Base-by-base conservation (phyloP, 257 asterid species). In the Verbascum thapsus region DNA sequence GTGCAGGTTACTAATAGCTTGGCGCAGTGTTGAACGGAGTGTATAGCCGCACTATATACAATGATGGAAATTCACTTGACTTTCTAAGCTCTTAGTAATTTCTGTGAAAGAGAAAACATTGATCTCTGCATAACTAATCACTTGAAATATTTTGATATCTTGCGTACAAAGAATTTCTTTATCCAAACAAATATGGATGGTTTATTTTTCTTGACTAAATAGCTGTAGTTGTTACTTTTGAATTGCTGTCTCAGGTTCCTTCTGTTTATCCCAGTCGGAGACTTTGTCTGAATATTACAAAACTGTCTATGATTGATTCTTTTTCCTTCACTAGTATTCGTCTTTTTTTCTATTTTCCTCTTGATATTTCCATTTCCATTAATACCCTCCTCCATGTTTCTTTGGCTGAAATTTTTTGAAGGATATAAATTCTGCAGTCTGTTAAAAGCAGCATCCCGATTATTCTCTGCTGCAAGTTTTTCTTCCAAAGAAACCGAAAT, bases 401-500 rank as follows among this genome's bases (percentile, higher is more conserved):
- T 58, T 41, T 39, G 66, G 32, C 48, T 68, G 19, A 51, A 53
- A 41, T 22, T 53, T 37, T 53, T 47, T 4, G 8, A 63, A 35
- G 79, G 74, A 64, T 56, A 47, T 49, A 73, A 43, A 12, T 57
- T 58, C 58, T 67, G 61, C 71, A 75, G 32, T 63, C 79, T 78
- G 67, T 68, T 77, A n/a, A 72, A 71, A 55, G 84, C 80, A 1
- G 56, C 38, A 13, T 81, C 83, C 64, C 80, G 75, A 22, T 47
- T 70, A 4, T 74, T 72, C 75, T 87, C 81, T 8, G 86, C 87
- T 15, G 64, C 81, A 47, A 58, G 64, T 52, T 75, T 84, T 61
- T 81, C 81, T 50, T 87, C 77, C 37, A 18, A 45, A 7, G 83
- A 71, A 15, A 35, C 72, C 8, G 73, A 70, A 50, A 83, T 47